These are phyloP conservation scores for Metschnikowia koreensis DNA, from an alignment of 805 yeast species.

Conservation along the genomic window DNA sequence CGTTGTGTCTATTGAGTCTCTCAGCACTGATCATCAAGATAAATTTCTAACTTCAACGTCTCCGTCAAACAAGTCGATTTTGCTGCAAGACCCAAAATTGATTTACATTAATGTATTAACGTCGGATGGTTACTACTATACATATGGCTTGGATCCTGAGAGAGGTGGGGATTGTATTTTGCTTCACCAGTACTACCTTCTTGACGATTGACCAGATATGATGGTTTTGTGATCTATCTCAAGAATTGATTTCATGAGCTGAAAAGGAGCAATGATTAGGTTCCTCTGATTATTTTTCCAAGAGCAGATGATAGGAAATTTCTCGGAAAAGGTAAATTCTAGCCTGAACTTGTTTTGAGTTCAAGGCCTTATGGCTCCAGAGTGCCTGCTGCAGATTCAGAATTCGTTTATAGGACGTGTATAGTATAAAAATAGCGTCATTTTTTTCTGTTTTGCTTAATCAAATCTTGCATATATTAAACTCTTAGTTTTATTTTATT, in stretches of 20 bases:
- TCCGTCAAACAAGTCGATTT: not conserved
- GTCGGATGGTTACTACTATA: slow-evolving; percentile 75
- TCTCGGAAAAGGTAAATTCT: too few species aligned
- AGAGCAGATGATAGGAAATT: too few species aligned
- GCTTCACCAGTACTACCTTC: slow-evolving; percentile 64
- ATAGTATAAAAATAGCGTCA: too few species aligned
- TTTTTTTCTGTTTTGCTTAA: too few species aligned
- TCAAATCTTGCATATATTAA: too few species aligned
- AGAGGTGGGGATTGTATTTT: slow-evolving; percentile 91
- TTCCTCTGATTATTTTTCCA: too few species aligned
- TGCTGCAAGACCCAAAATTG: slow-evolving; percentile 12
- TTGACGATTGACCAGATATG: slow-evolving; percentile 24
- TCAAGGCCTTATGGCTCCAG: too few species aligned
- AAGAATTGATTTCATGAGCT: not conserved
- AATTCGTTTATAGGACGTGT: too few species aligned
- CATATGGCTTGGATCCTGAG: slow-evolving; percentile 78
- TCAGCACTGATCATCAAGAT: slow-evolving; percentile 14
- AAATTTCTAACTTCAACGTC: slow-evolving; percentile 3
- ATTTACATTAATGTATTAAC: slow-evolving; percentile 70
- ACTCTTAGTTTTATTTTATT: too few species aligned
- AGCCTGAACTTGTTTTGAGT: too few species aligned
- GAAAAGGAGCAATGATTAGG: not conserved
- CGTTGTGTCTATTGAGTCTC: slow-evolving; percentile 24
- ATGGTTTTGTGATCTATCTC: too few species aligned
- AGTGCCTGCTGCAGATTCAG: too few species aligned